Evolutionary conservation across 371 early-diverging fungal species (phyloP), one percentile per base, ranked within the genome.

Genomic region (Chytridium lagenaria): DNA sequence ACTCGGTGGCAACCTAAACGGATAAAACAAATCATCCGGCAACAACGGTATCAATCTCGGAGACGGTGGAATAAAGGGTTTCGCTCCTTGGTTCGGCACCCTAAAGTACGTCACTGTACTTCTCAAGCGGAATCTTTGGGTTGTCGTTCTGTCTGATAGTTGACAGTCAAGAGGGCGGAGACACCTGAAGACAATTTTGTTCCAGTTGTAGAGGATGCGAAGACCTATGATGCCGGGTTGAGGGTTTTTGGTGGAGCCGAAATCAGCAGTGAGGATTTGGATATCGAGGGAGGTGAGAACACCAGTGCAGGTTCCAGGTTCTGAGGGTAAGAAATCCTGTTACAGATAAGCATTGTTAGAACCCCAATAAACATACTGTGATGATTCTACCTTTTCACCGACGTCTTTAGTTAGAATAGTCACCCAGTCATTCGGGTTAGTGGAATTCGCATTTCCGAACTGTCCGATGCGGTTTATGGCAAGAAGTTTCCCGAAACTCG

Each of bases 1-100:
- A n/a, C n/a, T 63, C 63, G 63, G 31, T 26, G 74, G 69, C 39
- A 77, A n/a, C 12, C 37, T 59, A 51, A 79, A 79, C 31, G 80
- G 80, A 65, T 79, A 79, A 63, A 77, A 79, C 33, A 79, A 30
- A 72, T 79, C 80, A 50, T 79, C 75, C 26, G 80, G 77, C 66
- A 79, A n/a, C 65, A 70, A 57, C n/a, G 80, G 74, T 7, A 79
- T 37, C 44, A 79, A 37, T 33, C 72, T 49, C 33, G 82, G 82
- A 30, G 82, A 55, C 3, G 79, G 78, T 26, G 82, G 82, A 30
- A 72, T 68, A 50, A 66, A 77, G 50, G 78, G 50, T 23, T 26
- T 23, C 0, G 72, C 28, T 28, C 55, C 73, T 38, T 68, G 50
- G 36, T 71, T 70, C 1, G 74, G 38, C 3, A 78, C 64, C 61